A percentile compares a stretch with the other conserved stretches of the same genome.
Evolutionary conservation across 768 basidiomycete species (phyloP).

Genomic region (Tulasnella sp.): DNA sequence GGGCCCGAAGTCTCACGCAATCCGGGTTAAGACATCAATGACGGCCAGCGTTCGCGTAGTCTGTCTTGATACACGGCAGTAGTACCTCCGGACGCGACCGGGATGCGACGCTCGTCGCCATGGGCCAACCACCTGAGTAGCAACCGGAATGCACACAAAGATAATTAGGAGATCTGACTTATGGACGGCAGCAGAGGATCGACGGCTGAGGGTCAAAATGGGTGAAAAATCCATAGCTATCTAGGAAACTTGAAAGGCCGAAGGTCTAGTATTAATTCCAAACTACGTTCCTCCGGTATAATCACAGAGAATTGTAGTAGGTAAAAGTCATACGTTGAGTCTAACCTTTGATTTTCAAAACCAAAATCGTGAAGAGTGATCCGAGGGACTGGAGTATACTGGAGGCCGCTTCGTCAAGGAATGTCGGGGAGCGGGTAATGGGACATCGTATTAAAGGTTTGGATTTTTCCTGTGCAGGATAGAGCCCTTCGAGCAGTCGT

Average conservation of each 20-base stretch:
- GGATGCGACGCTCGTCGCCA: too few species aligned
- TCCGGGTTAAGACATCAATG: too few species aligned
- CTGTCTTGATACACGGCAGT: too few species aligned
- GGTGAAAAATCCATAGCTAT: not conserved
- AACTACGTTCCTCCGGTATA: not conserved
- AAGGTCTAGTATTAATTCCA: not conserved
- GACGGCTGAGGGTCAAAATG: not conserved
- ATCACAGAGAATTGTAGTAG: not conserved
- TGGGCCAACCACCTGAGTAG: not conserved
- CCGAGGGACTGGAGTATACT: not conserved
- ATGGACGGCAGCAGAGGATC: not conserved
- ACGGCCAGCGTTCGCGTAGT: too few species aligned
- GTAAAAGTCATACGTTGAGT: not conserved
- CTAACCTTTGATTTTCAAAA: not conserved
- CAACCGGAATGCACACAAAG: not conserved
- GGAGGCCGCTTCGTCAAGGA: not conserved
- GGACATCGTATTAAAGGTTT: not conserved
- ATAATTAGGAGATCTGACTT: not conserved
- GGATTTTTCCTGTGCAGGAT: not conserved
- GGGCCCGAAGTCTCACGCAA: too few species aligned
- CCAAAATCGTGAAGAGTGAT: not conserved
- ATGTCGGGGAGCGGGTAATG: not conserved
- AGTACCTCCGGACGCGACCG: too few species aligned
- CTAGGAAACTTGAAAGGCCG: not conserved
- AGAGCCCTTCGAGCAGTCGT: slow-evolving; percentile 37